Base-by-base conservation (phyloP, 495 filamentous ascomycete genomes). In the Penicillium psychrofluorescens region DNA sequence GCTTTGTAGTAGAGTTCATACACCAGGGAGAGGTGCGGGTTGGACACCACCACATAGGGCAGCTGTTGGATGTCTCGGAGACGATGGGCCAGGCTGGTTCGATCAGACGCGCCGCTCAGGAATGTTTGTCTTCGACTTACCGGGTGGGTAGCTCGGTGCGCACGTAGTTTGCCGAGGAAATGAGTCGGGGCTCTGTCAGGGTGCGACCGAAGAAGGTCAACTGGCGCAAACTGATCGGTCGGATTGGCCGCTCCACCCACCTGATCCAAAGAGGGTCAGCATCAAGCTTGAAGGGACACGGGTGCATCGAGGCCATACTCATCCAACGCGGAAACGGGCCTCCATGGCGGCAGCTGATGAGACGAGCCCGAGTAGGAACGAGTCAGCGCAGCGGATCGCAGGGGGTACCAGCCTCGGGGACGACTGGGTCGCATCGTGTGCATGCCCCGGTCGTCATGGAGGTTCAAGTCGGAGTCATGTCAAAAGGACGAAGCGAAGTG, bases 61-160 rank as follows among this genome's bases (percentile, higher is more conserved):
- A 99, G 71, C 44, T 85, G 90, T 67, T 99, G 94, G 76, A 99
- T 97, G 58, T 99, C 91, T 36, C 94, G 87, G 40, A 99, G 83
- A 11, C 92, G 85, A 55, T 99, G 94, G 22, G 91, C 86, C 44
- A 95, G 76, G 46, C 90, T 90, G n/a, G 22, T 22, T 22, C 22
- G 4, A 22, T 22, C 4, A 22, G 22, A 22, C 22, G 22, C 22
- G 22, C 22, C 22, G 3, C 22, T 22, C 4, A 4, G 4, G 22
- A 6, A 6, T 22, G 22, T 22, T 22, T 6, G 22, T 22, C 22
- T 22, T 4, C 15, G 22, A 60, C 68, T 46, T 62, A 84, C 86
- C 88, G 78, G n/a, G 85, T 89, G 8, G 92, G 92, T 15, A 98
- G 77, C 68, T 98, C 92, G 6, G 86, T 90, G 32, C 92, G 86